Base-by-base conservation (phyloP, 805 yeast species). In the Metschnikowia kofuensis region DNA sequence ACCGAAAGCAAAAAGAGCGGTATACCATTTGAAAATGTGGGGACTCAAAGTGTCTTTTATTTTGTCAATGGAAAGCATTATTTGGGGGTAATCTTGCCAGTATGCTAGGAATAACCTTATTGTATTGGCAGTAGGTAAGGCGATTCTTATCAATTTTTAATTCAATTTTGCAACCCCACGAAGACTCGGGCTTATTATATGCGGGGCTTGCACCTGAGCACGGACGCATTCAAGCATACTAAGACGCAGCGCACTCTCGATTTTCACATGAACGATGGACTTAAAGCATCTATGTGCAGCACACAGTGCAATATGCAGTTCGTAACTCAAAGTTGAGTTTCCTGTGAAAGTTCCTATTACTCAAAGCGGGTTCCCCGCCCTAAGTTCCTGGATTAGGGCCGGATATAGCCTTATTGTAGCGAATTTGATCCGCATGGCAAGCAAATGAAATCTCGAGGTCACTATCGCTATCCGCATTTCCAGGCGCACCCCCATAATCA, bases 371-470 rank as follows among this genome's bases (percentile, higher is more conserved):
- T 42, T 47, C 43, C 43, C 43, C 47, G 40, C 46, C 40, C 14
- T 9, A 34, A 7, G 36, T 7, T 29, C 28, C 35, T 7, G 43
- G 10, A 10, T 11, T 32, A 37, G 50, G 26, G 7, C 40, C 45
- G 29, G 55, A 42, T 28, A 51, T 42, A 21, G 40, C 54, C 7
- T 45, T 44, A 29, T 48, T 38, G 48, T 63, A 64, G 14, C 55
- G 53, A 40, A 36, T 31, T 42, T 56, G 53, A 47, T 57, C 61
- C 27, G 54, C 57, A 14, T 60, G 66, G 40, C 56, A 55, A 36
- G 58, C 60, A 43, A 68, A 68, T n/a, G 64, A 59, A 29, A 68
- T 68, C 35, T 65, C 71, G 7, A 68, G 47, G 35, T 67, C 73
- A 43, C 63, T 58, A 30, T 59, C 69, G 7, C 52, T 56, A 35